These are phyloP conservation scores for Trichoderma arundinaceum DNA, from an alignment of 2,329 filamentous ascomycete species.

Conservation along the genomic window DNA sequence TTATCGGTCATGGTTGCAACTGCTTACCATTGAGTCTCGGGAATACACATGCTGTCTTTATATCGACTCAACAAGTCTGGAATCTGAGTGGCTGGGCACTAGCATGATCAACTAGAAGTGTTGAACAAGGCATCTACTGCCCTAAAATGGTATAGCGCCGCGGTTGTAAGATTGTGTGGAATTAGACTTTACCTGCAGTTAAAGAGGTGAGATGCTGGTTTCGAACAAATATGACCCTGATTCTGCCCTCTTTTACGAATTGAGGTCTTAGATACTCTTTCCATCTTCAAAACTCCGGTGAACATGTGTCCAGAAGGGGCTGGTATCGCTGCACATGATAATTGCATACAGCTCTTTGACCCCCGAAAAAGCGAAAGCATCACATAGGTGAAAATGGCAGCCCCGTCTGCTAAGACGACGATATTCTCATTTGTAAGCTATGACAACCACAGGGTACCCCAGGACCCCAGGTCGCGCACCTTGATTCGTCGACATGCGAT, in stretches of 20 bases:
- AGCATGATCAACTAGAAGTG: not conserved
- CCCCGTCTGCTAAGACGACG: not conserved
- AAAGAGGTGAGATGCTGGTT: not conserved
- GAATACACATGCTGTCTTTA: not conserved
- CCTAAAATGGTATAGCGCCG: constrained; percentile 2
- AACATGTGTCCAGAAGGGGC: not conserved
- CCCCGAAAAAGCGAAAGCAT: not conserved
- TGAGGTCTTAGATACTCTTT: too few species aligned
- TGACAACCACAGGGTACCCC: constrained; percentile 15
- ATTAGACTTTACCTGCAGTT: too few species aligned
- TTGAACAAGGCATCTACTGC: constrained; percentile 12
- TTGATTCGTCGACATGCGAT: constrained; percentile 20
- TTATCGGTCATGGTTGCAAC: not conserved
- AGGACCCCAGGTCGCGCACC: constrained; percentile 18
- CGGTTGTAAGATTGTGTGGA: not conserved
- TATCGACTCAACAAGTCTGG: not conserved
- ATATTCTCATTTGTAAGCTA: constrained; percentile 23
- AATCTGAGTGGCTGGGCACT: constrained; percentile 1
- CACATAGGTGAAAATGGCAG: not conserved
- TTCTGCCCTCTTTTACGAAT: too few species aligned
- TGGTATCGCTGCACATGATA: not conserved
- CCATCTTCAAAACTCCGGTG: not conserved
- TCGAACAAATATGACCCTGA: not conserved
- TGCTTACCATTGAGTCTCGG: not conserved
- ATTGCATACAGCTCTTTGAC: not conserved